Evolutionary conservation across 768 basidiomycete genomes (phyloP).

Genomic region (Panus rudis): DNA sequence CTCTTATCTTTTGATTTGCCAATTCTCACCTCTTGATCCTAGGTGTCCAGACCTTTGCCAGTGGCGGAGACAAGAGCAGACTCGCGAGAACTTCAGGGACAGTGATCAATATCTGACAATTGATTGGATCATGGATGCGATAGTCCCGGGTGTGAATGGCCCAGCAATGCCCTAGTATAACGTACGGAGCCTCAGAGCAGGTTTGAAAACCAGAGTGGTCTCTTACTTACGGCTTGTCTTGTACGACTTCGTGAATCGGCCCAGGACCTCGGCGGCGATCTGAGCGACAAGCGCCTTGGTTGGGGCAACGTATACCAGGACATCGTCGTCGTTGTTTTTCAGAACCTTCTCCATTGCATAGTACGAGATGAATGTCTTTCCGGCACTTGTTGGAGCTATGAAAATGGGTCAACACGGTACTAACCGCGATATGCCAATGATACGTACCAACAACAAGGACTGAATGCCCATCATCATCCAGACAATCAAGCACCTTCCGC

Average conservation of each 20-base stretch:
- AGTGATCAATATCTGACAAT: constrained; percentile 68
- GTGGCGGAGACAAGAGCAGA: constrained; percentile 60
- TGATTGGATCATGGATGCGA: constrained; percentile 53
- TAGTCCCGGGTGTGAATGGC: constrained; percentile 62
- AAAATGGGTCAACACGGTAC: background rate
- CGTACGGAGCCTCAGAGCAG: background rate
- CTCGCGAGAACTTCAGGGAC: constrained; percentile 66
- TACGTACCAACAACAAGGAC: constrained; percentile 58
- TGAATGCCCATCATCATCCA: constrained; percentile 48
- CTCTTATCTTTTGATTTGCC: background rate
- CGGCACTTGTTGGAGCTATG: constrained; percentile 62
- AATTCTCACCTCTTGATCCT: constrained; percentile 47
- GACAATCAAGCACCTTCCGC: constrained; percentile 52
- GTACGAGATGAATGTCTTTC: constrained; percentile 73
- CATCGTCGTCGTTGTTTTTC: constrained; percentile 53
- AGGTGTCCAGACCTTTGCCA: constrained; percentile 56
- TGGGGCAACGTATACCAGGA: constrained; percentile 68
- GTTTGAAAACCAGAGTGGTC: background rate
- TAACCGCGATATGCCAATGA: background rate
- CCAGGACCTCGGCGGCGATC: constrained; percentile 69
- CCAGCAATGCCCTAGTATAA: constrained; percentile 48
- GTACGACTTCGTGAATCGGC: constrained; percentile 53
- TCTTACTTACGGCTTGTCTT: constrained; percentile 28
- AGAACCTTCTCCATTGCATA: constrained; percentile 72
- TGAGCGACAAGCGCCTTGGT: constrained; percentile 71